Evolutionary conservation across 2,329 filamentous ascomycete genomes (phyloP), one percentile per base, ranked within the genome.

Genomic region (Fusarium drepaniforme): DNA sequence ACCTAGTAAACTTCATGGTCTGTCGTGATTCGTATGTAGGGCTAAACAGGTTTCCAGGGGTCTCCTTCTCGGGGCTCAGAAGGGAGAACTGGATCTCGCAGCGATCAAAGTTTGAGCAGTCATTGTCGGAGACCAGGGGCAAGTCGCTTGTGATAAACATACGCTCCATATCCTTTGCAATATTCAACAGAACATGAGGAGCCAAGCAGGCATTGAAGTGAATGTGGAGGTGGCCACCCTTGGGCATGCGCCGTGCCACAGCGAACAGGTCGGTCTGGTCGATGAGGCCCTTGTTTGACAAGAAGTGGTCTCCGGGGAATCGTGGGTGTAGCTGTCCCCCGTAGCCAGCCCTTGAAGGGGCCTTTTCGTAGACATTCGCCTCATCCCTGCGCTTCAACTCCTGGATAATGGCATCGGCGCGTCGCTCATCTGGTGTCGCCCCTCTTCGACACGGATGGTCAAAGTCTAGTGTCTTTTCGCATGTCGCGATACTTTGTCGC

Each of bases 141-240:
- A 85, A 77, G 51, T 82, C 73, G 82, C 91, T 93, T 67, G 88
- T 90, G 76, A 95, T 91, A 78, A 90, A 94, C 91, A 95, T 94
- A 74, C 88, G 88, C 1, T 87, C 78, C 85, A 92, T 90, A 7
- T 72, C 85, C 84, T 85, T 88, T 74, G 85, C 89, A 75, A 85
- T 85, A 28, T 84, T 82, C 15, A 95, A 85, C 23, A 95, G 84
- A 7, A 91, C 86, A 3, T 85, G 81, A 12, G 93, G 92, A 16
- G 86, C 84, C 6, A 95, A 84, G 70, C 93, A 93, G n/a, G 93
- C 89, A 80, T 95, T 95, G 85, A 94, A 95, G 81, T 95, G 93
- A 28, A 94, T 89, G 81, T 95, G 93, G 28, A 95, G 85, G 79
- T 95, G 91, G 1, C 89, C 88, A 3, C 93, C 93, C 81, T 95